Conservation (phyloP, 2,329 filamentous ascomycete genomes). For the Colletotrichum agaves region DNA sequence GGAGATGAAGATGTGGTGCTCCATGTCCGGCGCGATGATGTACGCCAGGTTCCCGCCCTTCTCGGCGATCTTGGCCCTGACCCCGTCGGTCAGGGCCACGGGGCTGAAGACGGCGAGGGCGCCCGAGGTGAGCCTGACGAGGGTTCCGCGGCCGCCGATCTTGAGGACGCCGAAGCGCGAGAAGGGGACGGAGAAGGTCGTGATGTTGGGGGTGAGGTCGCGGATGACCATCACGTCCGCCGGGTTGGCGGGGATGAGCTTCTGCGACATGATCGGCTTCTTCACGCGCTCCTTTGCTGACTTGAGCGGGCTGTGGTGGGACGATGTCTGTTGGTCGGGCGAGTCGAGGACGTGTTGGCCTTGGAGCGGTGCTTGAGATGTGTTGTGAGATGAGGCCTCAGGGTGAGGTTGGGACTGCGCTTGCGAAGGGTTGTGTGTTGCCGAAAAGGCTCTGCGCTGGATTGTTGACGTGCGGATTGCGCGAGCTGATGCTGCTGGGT, state of each 20-base stretch:
- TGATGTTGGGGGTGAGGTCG: constrained; percentile 80
- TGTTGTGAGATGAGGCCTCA: constrained; percentile 10
- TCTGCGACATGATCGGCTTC: constrained; percentile 64
- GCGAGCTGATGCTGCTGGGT: constrained; percentile 19
- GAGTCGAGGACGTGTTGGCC: constrained; percentile 32
- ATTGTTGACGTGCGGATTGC: background rate
- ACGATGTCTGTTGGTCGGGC: constrained; percentile 11
- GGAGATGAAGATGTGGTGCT: constrained; percentile 95
- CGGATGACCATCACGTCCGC: constrained; percentile 91
- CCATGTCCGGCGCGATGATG: constrained; percentile 86
- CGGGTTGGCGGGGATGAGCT: constrained; percentile 77
- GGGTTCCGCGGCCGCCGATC: constrained; percentile 86
- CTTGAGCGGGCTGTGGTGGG: background rate
- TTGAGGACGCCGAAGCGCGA: constrained; percentile 81
- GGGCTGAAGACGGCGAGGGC: constrained; percentile 91
- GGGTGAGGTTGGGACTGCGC: constrained; percentile 17
- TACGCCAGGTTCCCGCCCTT: constrained; percentile 80
- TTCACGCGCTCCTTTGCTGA: constrained; percentile 5
- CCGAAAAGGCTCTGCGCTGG: constrained; percentile 28
- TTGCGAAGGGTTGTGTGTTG: constrained; percentile 27
- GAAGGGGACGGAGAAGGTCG: constrained; percentile 86
- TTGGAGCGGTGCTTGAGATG: constrained; percentile 20
- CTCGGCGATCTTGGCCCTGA: constrained; percentile 70
- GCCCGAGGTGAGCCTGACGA: constrained; percentile 76
- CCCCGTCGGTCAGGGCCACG: constrained; percentile 81